These are phyloP conservation scores for Laguncularia racemosa DNA, from an alignment of 345 rosid genomes.

Conservation along the genomic window DNA sequence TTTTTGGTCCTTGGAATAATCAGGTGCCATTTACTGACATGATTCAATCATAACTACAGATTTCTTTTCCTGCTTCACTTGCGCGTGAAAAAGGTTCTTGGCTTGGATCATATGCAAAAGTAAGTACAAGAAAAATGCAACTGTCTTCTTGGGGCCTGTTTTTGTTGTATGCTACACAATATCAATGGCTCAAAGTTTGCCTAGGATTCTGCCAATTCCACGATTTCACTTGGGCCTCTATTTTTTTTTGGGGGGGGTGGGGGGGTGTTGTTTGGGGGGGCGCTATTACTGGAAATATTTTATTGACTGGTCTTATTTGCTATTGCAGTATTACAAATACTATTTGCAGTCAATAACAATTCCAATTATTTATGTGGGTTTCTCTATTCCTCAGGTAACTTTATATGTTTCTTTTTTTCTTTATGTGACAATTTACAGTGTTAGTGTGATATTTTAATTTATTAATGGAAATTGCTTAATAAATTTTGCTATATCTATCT, in stretches of 20 bases:
- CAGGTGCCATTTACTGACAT: constrained; percentile 4
- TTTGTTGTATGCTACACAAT: constrained; percentile 4
- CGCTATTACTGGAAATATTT: neutral
- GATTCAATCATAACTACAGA: constrained; percentile 25
- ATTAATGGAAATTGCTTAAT: neutral
- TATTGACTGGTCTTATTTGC: constrained; percentile 7
- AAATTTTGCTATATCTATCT: neutral
- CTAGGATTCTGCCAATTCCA: no score
- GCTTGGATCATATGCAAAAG: constrained; percentile 44
- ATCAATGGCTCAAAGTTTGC: no score
- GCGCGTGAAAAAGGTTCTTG: constrained; percentile 24
- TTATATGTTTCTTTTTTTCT: constrained; percentile 1
- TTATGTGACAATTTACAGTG: neutral
- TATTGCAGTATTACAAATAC: constrained; percentile 54
- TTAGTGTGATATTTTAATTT: neutral
- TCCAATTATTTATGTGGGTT: constrained; percentile 43
- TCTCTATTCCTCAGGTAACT: constrained; percentile 75
- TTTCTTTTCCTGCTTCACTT: constrained; percentile 43
- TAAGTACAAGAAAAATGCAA: constrained; percentile 27
- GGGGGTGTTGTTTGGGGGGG: no score
- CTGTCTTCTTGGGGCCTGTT: constrained; percentile 4
- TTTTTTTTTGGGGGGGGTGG: no score
- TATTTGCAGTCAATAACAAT: constrained; percentile 48
- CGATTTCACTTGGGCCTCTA: neutral
- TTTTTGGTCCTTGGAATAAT: neutral